Evolutionary conservation across 352 stramenopile species (phyloP).

Genomic region (Phytophthora pistaciae): DNA sequence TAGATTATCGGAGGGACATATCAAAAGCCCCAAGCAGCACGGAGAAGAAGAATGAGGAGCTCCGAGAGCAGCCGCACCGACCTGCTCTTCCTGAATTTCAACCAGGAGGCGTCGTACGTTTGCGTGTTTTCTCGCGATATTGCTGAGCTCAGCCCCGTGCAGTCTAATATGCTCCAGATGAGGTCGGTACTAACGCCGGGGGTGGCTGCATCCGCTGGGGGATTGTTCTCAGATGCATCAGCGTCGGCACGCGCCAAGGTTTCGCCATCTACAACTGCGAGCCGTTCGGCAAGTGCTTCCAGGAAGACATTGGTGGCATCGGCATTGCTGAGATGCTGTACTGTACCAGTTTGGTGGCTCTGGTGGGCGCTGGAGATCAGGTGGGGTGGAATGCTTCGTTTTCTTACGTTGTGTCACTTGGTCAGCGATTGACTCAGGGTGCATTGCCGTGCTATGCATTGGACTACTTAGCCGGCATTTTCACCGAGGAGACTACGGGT

Average conservation of each 20-base stretch:
- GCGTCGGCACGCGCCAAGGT: conserved; percentile 86
- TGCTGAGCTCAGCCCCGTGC: not conserved
- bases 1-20: not conserved
- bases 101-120: conserved; percentile 91
- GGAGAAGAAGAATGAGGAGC: conserved; percentile 48
- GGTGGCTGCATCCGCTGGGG: not conserved
- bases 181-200: not conserved
- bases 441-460: not conserved
- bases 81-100: conserved; percentile 93
- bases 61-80: conserved; percentile 56
- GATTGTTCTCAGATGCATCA: conserved; percentile 81
- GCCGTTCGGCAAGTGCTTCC: conserved; percentile 91
- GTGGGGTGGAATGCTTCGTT: conserved; percentile 31
- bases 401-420: not conserved
- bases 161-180: not conserved
- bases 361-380: conserved; percentile 92
- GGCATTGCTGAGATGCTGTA: conserved; percentile 95
- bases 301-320: conserved; percentile 89
- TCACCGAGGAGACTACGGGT: conserved; percentile 90
- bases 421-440: not conserved
- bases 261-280: conserved; percentile 94
- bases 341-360: conserved; percentile 92
- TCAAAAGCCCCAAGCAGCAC: not conserved
- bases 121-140: not conserved
- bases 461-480: conserved; percentile 76